These are phyloP conservation scores for Yamadazyma diospyri DNA, from an alignment of 1,139 yeast species.

Conservation along the genomic window DNA sequence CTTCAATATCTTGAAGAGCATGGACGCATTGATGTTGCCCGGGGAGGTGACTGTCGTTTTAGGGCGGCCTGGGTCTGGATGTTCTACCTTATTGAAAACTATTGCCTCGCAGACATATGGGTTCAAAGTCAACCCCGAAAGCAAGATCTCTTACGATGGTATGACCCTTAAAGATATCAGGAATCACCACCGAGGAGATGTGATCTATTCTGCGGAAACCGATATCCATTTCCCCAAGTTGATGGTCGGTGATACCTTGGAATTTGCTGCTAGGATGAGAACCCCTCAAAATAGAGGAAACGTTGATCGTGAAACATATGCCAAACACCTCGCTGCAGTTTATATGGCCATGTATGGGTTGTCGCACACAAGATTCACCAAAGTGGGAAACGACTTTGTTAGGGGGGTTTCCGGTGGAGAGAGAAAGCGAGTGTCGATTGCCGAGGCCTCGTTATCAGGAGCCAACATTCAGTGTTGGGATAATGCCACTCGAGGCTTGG, in stretches of 20 bases:
- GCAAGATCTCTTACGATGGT: slow-evolving; percentile 37
- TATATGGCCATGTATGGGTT: slow-evolving; percentile 44
- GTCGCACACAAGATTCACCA: slow-evolving; percentile 32
- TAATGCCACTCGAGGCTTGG: slow-evolving; percentile 77
- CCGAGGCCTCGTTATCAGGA: slow-evolving; percentile 39
- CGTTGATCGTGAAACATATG: slow-evolving; percentile 38
- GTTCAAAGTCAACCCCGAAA: slow-evolving; percentile 52
- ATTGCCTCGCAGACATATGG: slow-evolving; percentile 72
- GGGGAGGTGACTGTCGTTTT: slow-evolving; percentile 75
- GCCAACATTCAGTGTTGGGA: slow-evolving; percentile 62
- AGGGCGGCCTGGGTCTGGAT: slow-evolving; percentile 86
- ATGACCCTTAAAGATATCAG: slow-evolving; percentile 25
- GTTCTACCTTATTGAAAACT: slow-evolving; percentile 73
- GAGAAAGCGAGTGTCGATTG: slow-evolving; percentile 44
- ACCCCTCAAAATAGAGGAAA: slow-evolving; percentile 42
- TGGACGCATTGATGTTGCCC: slow-evolving; percentile 41
- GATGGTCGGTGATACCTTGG: slow-evolving; percentile 50
- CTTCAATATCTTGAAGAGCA: slow-evolving; percentile 30
- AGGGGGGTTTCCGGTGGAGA: slow-evolving; percentile 48
- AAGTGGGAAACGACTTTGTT: slow-evolving; percentile 37
- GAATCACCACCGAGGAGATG: slow-evolving; percentile 37
- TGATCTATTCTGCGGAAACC: slow-evolving; percentile 51
- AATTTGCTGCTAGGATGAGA: slow-evolving; percentile 41
- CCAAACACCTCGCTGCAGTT: slow-evolving; percentile 40
- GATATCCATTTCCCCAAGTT: slow-evolving; percentile 55